Evolutionary conservation across 306 rosid genomes (phyloP).

Genomic region (Abrus precatorius): DNA sequence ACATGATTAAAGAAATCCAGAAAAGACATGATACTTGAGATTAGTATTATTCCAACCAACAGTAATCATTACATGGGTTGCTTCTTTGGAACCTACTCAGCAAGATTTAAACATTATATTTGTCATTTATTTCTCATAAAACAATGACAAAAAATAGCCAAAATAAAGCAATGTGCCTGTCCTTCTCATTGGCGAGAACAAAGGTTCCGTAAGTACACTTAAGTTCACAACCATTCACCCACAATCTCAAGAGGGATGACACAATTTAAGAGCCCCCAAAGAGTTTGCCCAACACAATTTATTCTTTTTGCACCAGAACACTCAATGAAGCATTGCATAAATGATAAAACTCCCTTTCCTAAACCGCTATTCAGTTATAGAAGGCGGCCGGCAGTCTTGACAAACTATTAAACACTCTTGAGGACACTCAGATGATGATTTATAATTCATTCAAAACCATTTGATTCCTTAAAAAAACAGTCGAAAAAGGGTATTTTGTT

Average conservation of each 20-base stretch:
- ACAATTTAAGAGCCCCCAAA: conserved; percentile 6
- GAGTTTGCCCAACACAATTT: conserved; percentile 11
- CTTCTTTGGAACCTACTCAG: conserved; percentile 21
- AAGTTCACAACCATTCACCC: conserved; percentile 24
- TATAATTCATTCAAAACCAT: neutral
- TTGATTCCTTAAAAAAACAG: too few relatives aligned
- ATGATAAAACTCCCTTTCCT: conserved; percentile 35
- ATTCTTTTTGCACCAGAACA: conserved; percentile 18
- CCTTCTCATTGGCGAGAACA: neutral
- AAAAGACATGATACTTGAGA: neutral
- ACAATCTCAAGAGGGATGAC: conserved; percentile 5
- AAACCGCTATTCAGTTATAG: conserved; percentile 9
- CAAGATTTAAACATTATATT: conserved; percentile 20
- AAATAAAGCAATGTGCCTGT: conserved; percentile 19
- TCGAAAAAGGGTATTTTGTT: conserved; percentile 17
- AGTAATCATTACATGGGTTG: conserved; percentile 29
- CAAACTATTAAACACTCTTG: conserved; percentile 22
- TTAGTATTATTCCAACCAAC: conserved; percentile 37
- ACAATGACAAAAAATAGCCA: conserved; percentile 20
- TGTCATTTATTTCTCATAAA: conserved; percentile 24
- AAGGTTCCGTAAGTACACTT: conserved; percentile 14
- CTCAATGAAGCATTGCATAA: conserved; percentile 10
- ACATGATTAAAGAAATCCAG: conserved; percentile 1
- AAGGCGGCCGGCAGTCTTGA: neutral
- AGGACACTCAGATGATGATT: neutral